Evolutionary conservation across 495 filamentous ascomycete species (phyloP).

Genomic region (Lepraria neglecta): DNA sequence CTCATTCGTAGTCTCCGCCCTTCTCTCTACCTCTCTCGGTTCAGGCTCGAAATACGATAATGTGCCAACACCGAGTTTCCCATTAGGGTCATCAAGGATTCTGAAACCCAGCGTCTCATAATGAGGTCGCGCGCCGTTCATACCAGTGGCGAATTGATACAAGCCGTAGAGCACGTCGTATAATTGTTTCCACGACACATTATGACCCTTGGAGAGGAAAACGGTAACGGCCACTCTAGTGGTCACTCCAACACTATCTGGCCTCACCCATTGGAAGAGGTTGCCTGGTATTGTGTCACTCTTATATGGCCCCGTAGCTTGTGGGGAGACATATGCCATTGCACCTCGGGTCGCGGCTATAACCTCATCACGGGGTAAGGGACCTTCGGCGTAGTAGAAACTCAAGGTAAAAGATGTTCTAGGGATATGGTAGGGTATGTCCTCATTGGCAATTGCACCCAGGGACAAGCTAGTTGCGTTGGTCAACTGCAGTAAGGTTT

Average conservation of each 20-base stretch:
- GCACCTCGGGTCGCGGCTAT: background rate
- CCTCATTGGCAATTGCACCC: background rate
- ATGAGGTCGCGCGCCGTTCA: background rate
- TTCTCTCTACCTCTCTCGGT: background rate
- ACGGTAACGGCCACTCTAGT: conserved; percentile 7
- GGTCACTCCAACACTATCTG: background rate
- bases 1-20: background rate
- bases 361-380: background rate
- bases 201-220: background rate
- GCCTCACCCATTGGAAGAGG: background rate
- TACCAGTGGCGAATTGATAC: background rate
- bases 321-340: background rate
- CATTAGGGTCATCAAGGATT: background rate
- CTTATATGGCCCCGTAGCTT: background rate
- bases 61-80: conserved; percentile 4
- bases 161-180: conserved; percentile 3
- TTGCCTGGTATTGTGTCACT: background rate
- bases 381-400: background rate
- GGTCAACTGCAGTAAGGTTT: background rate
- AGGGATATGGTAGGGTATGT: background rate
- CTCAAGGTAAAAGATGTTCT: conserved; percentile 6
- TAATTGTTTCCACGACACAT: background rate
- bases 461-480: background rate
- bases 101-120: conserved; percentile 11
- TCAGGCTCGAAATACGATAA: background rate